Evolutionary conservation across 1,139 yeast species (phyloP).

Genomic region (Yamadazyma dushanensis): DNA sequence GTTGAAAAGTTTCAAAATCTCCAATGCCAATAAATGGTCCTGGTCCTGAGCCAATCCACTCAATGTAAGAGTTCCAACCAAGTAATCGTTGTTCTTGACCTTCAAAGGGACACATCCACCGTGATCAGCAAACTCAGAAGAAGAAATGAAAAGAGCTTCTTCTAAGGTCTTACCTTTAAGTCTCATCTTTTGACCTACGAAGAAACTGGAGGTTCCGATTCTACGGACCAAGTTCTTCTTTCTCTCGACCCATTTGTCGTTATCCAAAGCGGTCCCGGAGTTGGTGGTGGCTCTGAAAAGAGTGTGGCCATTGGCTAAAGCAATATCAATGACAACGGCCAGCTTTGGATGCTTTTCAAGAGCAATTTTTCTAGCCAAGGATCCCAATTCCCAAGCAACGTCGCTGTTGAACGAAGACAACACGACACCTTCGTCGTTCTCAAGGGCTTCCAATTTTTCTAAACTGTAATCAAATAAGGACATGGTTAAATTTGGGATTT

Average conservation of each 20-base stretch:
- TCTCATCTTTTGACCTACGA: slow-evolving; percentile 49
- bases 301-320: slow-evolving; percentile 49
- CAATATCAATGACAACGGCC: slow-evolving; percentile 52
- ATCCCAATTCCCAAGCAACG: slow-evolving; percentile 41
- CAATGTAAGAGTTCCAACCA: slow-evolving; percentile 57
- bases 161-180: slow-evolving; percentile 29
- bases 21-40: slow-evolving; percentile 45
- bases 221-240: slow-evolving; percentile 53
- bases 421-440: slow-evolving; percentile 17
- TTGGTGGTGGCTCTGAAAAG: slow-evolving; percentile 52
- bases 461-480: slow-evolving; percentile 10
- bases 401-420: slow-evolving; percentile 28
- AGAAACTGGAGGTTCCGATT: slow-evolving; percentile 54
- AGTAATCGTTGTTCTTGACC: slow-evolving; percentile 41
- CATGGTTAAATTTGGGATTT: not conserved
- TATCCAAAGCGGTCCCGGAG: slow-evolving; percentile 47
- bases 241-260: slow-evolving; percentile 59
- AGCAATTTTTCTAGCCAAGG: slow-evolving; percentile 29
- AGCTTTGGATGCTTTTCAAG: slow-evolving; percentile 20
- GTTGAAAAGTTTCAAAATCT: slow-evolving; percentile 16
- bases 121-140: slow-evolving; percentile 54
- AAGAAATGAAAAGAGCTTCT: slow-evolving; percentile 42
- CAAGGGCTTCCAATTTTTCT: slow-evolving; percentile 19
- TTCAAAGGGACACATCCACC: slow-evolving; percentile 65
- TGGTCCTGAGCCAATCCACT: slow-evolving; percentile 56